A percentile compares a stretch with the other conserved stretches of the same genome.
Evolutionary conservation across 1,284 basidiomycete genomes (phyloP).

Genomic region (Ceratorhiza oryzae-sativae): DNA sequence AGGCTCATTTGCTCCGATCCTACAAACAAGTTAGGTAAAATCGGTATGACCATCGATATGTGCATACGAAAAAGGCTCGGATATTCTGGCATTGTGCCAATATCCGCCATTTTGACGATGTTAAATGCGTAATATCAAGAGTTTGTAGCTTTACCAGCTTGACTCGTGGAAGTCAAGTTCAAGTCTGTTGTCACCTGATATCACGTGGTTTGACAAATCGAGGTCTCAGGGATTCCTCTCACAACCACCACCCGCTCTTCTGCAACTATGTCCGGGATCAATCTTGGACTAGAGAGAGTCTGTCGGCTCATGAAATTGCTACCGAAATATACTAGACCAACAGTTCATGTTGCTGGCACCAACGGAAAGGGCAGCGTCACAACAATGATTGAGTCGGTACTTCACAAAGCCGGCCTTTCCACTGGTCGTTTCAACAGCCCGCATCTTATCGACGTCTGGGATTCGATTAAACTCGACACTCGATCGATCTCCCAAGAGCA

Average conservation of each 20-base stretch:
- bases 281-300: slow-evolving; percentile 80
- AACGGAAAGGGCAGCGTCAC: slow-evolving; percentile 98
- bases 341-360: slow-evolving; percentile 93
- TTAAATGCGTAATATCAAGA: neutral
- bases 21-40: slow-evolving; percentile 49
- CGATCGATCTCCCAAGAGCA: slow-evolving; percentile 58
- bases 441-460: slow-evolving; percentile 81
- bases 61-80: slow-evolving; percentile 84
- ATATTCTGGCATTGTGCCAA: slow-evolving; percentile 59
- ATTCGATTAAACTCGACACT: slow-evolving; percentile 78
- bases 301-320: slow-evolving; percentile 64
- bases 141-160: neutral
- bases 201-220: slow-evolving; percentile 11
- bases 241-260: neutral
- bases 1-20: slow-evolving; percentile 97
- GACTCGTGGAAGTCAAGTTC: slow-evolving; percentile 18
- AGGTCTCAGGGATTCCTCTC: neutral
- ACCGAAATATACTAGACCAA: slow-evolving; percentile 75
- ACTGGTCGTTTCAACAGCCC: slow-evolving; percentile 94
- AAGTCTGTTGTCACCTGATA: neutral
- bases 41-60: neutral
- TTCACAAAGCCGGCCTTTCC: slow-evolving; percentile 63
- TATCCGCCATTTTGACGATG: slow-evolving; percentile 32
- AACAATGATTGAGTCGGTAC: slow-evolving; percentile 79
- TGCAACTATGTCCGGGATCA: slow-evolving; percentile 57